These are phyloP conservation scores for Spathaspora jeffriesii DNA, from an alignment of 1,139 yeast genomes.

Conservation along the genomic window DNA sequence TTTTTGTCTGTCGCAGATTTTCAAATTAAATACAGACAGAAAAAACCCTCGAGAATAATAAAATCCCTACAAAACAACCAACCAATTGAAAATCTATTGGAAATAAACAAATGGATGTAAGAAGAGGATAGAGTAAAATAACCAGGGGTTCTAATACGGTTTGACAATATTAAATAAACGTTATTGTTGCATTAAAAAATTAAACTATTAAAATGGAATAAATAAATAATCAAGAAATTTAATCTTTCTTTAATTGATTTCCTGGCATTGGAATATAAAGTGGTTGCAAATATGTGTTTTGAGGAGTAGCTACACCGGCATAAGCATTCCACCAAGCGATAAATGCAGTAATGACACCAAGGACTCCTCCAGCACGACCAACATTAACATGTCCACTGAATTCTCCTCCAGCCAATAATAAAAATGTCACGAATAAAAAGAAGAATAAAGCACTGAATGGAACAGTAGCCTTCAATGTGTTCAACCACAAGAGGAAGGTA, in stretches of 20 bases:
- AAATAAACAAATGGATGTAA: background rate
- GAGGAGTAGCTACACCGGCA: constrained; percentile 31
- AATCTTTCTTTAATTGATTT: constrained; percentile 20
- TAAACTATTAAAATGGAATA: constrained; percentile 34
- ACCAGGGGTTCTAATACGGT: background rate
- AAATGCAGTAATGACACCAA: constrained; percentile 40
- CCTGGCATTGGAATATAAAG: constrained; percentile 22
- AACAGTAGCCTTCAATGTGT: constrained; percentile 44
- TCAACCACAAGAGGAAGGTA: constrained; percentile 36
- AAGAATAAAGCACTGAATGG: constrained; percentile 37
- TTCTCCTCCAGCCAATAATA: constrained; percentile 41
- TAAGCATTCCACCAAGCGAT: constrained; percentile 42
- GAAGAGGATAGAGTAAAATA: background rate
- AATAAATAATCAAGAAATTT: constrained; percentile 44
- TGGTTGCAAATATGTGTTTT: constrained; percentile 27
- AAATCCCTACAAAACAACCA: background rate
- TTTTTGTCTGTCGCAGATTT: constrained; percentile 1
- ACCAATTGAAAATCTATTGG: background rate
- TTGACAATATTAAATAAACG: constrained; percentile 30
- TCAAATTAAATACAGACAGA: background rate
- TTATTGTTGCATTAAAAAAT: constrained; percentile 49
- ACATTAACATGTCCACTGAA: constrained; percentile 30
- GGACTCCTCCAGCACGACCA: constrained; percentile 43
- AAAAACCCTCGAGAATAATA: background rate
- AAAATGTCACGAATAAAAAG: constrained; percentile 35